Evolutionary conservation across 2,329 filamentous ascomycete species (phyloP).

Genomic region (Pleurostoma richardsiae): DNA sequence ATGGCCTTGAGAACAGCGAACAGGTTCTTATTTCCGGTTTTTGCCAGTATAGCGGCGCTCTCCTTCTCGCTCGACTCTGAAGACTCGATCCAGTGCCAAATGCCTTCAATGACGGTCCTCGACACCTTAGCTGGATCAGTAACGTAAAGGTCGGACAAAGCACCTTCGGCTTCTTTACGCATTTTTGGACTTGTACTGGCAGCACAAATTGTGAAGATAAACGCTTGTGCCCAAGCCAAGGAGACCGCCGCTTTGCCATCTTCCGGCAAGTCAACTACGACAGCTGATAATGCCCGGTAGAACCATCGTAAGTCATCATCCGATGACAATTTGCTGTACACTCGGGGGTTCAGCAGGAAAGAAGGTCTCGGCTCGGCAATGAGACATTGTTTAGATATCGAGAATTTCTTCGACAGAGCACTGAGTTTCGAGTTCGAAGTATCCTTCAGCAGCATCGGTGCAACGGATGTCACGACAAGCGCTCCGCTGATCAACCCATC

Average conservation of each 20-base stretch:
- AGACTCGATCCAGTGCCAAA: slow-evolving; percentile 76
- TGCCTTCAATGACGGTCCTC: slow-evolving; percentile 59
- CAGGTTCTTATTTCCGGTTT: slow-evolving; percentile 60
- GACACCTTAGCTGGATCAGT: slow-evolving; percentile 53
- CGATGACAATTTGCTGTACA: slow-evolving; percentile 73
- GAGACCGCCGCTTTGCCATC: slow-evolving; percentile 43
- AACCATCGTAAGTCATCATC: slow-evolving; percentile 79
- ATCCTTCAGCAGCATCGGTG: slow-evolving; percentile 46
- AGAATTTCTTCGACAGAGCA: slow-evolving; percentile 53
- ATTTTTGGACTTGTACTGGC: slow-evolving; percentile 54
- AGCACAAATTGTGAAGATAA: slow-evolving; percentile 73
- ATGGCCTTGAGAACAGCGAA: slow-evolving; percentile 57
- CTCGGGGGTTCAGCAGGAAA: slow-evolving; percentile 76
- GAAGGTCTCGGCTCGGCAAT: slow-evolving; percentile 75
- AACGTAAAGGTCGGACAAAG: slow-evolving; percentile 62
- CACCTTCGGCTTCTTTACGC: slow-evolving; percentile 56
- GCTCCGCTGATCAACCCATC: slow-evolving; percentile 77
- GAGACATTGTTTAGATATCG: slow-evolving; percentile 61
- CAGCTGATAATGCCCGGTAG: slow-evolving; percentile 60
- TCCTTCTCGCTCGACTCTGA: slow-evolving; percentile 74
- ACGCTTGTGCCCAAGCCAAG: slow-evolving; percentile 75
- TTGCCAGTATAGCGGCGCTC: slow-evolving; percentile 60
- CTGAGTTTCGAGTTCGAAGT: slow-evolving; percentile 44
- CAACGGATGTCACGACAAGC: slow-evolving; percentile 67
- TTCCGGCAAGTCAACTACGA: slow-evolving; percentile 50